Evolutionary conservation across 2,329 filamentous ascomycete species (phyloP).

Genomic region (Colletotrichum liaoningense): DNA sequence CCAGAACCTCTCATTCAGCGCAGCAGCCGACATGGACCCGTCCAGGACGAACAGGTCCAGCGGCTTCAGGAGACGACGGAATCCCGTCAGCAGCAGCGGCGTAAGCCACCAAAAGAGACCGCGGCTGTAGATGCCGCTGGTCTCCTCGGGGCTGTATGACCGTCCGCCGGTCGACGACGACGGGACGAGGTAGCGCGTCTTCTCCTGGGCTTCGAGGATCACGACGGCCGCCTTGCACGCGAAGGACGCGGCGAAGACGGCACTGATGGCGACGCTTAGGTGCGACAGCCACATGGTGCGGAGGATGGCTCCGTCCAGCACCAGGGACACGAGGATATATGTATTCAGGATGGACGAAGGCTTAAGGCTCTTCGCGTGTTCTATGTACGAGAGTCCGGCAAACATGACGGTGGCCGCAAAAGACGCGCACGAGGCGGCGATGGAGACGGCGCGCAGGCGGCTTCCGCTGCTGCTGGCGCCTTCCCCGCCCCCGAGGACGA

Average conservation of each 20-base stretch:
- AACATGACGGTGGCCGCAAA: constrained; percentile 46
- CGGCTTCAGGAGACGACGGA: constrained; percentile 46
- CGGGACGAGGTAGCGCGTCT: constrained; percentile 46
- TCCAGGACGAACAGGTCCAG: constrained; percentile 44
- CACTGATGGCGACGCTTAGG: constrained; percentile 41
- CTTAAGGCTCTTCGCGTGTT: constrained; percentile 48
- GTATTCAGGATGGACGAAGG: constrained; percentile 47
- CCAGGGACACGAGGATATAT: constrained; percentile 46
- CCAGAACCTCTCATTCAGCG: constrained; percentile 45
- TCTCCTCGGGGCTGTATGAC: constrained; percentile 48
- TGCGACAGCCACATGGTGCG: constrained; percentile 48
- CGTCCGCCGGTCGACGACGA: constrained; percentile 36
- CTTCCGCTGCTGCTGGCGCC: neutral
- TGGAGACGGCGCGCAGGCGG: constrained; percentile 42
- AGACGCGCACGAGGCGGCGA: constrained; percentile 47
- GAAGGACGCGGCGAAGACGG: constrained; percentile 49
- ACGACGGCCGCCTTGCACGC: constrained; percentile 49
- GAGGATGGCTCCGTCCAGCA: constrained; percentile 48
- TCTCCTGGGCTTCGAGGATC: constrained; percentile 52
- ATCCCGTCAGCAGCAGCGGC: constrained; percentile 45
- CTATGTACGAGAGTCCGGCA: constrained; percentile 48
- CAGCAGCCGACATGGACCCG: constrained; percentile 46
- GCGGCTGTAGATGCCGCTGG: constrained; percentile 50
- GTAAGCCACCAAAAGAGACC: constrained; percentile 53
- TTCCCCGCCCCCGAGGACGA: no score